phyloP scores from a whole-genome alignment of 176 grass and related monocot genomes.

The Aechmea fasciata region DNA sequence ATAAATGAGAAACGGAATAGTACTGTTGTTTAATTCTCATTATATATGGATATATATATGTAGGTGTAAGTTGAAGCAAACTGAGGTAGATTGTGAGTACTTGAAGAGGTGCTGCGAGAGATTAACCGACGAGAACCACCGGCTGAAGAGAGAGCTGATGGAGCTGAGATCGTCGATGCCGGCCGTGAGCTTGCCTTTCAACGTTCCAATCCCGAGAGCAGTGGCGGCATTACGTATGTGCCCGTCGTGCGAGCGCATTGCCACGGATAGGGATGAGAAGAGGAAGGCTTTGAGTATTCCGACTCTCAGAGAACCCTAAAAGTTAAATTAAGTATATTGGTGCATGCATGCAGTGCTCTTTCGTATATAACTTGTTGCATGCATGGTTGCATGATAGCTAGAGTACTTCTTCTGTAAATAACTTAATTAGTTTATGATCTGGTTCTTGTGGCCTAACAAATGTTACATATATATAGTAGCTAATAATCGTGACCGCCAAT shows the following conservation, averaged over 20 bases:
- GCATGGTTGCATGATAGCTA: too few species aligned
- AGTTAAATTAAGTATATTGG: too few species aligned
- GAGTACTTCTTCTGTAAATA: too few species aligned
- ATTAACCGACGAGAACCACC: constrained; percentile 56
- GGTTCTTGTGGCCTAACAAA: background rate
- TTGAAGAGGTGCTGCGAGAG: constrained; percentile 53
- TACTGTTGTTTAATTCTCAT: too few species aligned
- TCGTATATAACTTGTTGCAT: too few species aligned
- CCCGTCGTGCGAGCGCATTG: constrained; percentile 45
- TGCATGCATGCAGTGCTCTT: too few species aligned
- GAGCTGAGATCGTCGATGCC: constrained; percentile 26
- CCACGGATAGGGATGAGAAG: background rate
- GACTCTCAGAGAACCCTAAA: background rate
- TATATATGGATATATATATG: background rate
- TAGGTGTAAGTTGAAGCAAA: constrained; percentile 74
- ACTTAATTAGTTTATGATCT: too few species aligned
- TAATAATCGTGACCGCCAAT: background rate
- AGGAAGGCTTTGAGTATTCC: background rate
- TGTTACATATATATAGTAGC: background rate
- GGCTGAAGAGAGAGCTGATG: constrained; percentile 44
- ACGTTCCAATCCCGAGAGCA: constrained; percentile 19
- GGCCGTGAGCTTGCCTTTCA: background rate
- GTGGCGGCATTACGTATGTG: constrained; percentile 20
- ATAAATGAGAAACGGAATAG: too few species aligned
- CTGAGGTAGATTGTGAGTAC: constrained; percentile 50